A percentile compares a stretch with the other conserved stretches of the same genome.
Evolutionary conservation across 176 grass and related monocot genomes (phyloP).

Genomic region (Saccharum spontaneum): DNA sequence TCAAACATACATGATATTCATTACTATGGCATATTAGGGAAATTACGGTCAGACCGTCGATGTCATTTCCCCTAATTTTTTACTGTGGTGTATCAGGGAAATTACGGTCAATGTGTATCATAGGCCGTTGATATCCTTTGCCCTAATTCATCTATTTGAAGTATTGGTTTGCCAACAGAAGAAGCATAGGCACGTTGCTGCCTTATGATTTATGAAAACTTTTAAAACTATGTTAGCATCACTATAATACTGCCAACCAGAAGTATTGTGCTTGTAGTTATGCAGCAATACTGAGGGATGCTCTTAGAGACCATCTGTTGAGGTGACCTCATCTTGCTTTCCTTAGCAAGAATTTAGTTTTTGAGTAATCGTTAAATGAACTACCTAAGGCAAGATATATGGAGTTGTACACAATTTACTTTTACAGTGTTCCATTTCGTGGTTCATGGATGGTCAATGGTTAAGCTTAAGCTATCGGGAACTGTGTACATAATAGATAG

Average conservation of each 20-base stretch:
- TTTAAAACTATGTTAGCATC: neutral
- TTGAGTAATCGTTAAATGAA: neutral
- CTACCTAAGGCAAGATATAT: neutral
- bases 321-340: constrained; percentile 6
- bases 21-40: neutral
- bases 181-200: neutral
- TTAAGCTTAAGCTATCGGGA: neutral
- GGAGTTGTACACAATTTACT: neutral
- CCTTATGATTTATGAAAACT: neutral
- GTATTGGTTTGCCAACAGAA: neutral
- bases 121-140: neutral
- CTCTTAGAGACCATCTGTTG: neutral
- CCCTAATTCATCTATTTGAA: neutral
- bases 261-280: neutral
- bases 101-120: neutral
- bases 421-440: neutral
- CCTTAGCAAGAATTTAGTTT: neutral
- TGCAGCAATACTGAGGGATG: neutral
- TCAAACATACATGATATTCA: neutral
- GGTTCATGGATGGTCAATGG: neutral
- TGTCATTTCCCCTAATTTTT: neutral
- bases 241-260: neutral
- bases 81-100: neutral
- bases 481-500: neutral
- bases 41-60: neutral